phyloP scores from a whole-genome alignment of 768 basidiomycete species.

The Russula emetica region DNA sequence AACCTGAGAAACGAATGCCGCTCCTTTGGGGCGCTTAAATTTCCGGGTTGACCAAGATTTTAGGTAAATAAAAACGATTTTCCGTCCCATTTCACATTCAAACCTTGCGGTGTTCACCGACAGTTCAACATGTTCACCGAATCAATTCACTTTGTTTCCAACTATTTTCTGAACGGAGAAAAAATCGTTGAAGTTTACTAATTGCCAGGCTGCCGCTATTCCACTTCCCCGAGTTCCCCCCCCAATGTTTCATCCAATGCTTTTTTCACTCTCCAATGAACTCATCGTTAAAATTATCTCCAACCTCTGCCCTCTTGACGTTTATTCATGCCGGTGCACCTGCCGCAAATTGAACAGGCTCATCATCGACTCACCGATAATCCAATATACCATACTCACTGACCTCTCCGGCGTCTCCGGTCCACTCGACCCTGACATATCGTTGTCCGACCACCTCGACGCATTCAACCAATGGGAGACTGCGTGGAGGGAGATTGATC shows the following conservation, averaged over 20 bases:
- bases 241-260: constrained; percentile 1
- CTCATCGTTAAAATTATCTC: constrained; percentile 11
- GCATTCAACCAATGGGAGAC: constrained; percentile 8
- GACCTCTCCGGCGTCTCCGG: constrained; percentile 15
- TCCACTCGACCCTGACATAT: constrained; percentile 5
- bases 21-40: too few relatives aligned
- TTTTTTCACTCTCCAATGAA: constrained; percentile 18
- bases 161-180: too few relatives aligned
- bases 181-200: too few relatives aligned
- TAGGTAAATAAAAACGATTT: too few relatives aligned
- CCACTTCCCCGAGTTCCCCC: background rate
- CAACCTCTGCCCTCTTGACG: constrained; percentile 3
- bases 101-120: too few relatives aligned
- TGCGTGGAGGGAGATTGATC: constrained; percentile 1
- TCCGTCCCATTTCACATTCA: too few relatives aligned
- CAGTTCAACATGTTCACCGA: too few relatives aligned
- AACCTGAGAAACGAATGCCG: too few relatives aligned
- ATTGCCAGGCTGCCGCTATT: too few relatives aligned
- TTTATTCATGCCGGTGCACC: background rate
- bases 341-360: constrained; percentile 7
- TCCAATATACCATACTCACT: constrained; percentile 10
- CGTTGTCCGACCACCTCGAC: constrained; percentile 6
- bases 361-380: background rate
- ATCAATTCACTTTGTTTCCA: too few relatives aligned
- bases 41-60: too few relatives aligned